Conservation (phyloP, 495 filamentous ascomycete genomes). For the Xylaria sp. region DNA sequence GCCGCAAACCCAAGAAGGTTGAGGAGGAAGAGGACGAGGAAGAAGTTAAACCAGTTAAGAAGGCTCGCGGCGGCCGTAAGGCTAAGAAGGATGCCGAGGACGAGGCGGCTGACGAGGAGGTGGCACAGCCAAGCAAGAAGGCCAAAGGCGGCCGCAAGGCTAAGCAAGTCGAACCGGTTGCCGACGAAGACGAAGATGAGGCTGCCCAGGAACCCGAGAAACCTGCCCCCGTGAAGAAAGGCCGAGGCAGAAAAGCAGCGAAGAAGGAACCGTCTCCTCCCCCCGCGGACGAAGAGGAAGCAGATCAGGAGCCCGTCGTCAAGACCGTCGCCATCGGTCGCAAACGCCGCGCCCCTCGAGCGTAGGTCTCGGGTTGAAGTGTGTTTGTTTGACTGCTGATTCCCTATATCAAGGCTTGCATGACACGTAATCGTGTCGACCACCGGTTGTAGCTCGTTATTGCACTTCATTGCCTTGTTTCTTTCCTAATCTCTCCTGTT, state of each 20-base stretch:
- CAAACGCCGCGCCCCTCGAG: slow-evolving; percentile 30
- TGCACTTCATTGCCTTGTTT: background rate
- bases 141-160: slow-evolving; percentile 29
- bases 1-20: slow-evolving; percentile 30
- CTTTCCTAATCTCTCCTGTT: background rate
- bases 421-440: background rate
- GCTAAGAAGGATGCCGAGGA: slow-evolving; percentile 38
- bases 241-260: slow-evolving; percentile 40
- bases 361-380: slow-evolving; percentile 23
- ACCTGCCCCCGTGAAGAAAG: slow-evolving; percentile 51
- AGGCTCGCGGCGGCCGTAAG: slow-evolving; percentile 52
- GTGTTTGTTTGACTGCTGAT: background rate
- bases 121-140: slow-evolving; percentile 24
- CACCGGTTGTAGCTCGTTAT: background rate
- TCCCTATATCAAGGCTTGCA: background rate
- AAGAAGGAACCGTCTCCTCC: slow-evolving; percentile 32
- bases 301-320: slow-evolving; percentile 41
- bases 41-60: slow-evolving; percentile 44
- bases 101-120: slow-evolving; percentile 22
- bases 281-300: slow-evolving; percentile 40
- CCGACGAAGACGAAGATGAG: slow-evolving; percentile 33
- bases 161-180: slow-evolving; percentile 24
- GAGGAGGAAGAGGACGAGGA: slow-evolving; percentile 36
- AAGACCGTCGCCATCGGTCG: slow-evolving; percentile 28
- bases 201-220: slow-evolving; percentile 43